Base-by-base conservation (phyloP, 2,329 filamentous ascomycete genomes). In the Balansia obtecta region DNA sequence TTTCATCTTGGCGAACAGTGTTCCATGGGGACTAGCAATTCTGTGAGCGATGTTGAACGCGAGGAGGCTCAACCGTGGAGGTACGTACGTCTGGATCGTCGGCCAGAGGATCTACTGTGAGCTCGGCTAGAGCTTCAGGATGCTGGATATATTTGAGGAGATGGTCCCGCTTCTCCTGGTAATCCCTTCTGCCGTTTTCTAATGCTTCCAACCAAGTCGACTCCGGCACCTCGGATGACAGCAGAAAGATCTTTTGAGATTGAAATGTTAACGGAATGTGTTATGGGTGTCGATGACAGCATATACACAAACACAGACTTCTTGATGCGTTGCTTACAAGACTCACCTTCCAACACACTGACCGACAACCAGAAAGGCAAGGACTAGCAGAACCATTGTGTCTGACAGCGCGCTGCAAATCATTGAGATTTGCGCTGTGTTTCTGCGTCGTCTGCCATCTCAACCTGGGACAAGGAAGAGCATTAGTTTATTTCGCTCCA, bases 321-420 rank as follows among this genome's bases (percentile, higher is more conserved):
- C 16, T 12, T 30, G 22, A 22, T 47, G n/a, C 3, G 11, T n/a
- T 38, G 27, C 18, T 27, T 11, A 20, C 20, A 20, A 42, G 6
- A 47, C 56, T 53, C 49, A 85, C 86, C 80, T 95, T 96, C 91
- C 91, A 97, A 67, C 86, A 95, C 38, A 94, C 77, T 3, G 91
- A 96, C 50, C 90, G 82, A 56, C 89, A 79, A 13, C 88, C 88
- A 45, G 81, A 73, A 49, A 82, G 69, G 63, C 85, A 88, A 46
- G 83, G 80, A 59, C 77, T 85, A 11, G 66, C 65, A 15, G 75
- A 65, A 16, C 77, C 76, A 58, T 81, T 76, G 55, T 76, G 69
- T 63, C 75, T 79, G 48, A 87, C 75, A n/a, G 80, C 79, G 55
- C 73, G 73, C 65, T 78, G 81, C 50, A 89, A 70, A 53, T 82